Percentiles rank a stretch among this genome's conserved stretches.
These are phyloP conservation scores for Lathyrus sativus DNA, from an alignment of 306 rosid genomes.

Conservation along the genomic window DNA sequence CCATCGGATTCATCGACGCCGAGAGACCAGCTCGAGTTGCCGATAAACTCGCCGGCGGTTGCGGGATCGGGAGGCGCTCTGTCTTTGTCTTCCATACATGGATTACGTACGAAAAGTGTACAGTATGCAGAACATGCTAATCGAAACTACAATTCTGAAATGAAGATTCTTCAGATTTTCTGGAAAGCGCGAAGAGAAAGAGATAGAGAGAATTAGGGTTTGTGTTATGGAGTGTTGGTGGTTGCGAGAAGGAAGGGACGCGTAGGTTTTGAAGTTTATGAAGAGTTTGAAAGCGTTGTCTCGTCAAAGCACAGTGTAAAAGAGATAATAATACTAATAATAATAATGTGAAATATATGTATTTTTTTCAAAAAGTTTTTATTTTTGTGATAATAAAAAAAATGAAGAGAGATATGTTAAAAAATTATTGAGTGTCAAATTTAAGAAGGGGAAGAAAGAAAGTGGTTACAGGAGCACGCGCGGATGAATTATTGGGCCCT, in stretches of 20 bases:
- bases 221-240: constrained; percentile 35
- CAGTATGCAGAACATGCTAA: neutral
- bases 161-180: constrained; percentile 15
- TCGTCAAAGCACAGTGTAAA: constrained; percentile 48
- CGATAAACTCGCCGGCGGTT: constrained; percentile 44
- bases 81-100: constrained; percentile 52
- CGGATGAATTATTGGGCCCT: constrained; percentile 38
- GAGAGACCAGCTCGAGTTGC: constrained; percentile 58
- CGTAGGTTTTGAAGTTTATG: constrained; percentile 61
- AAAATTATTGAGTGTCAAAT: constrained; percentile 43
- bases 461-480: neutral
- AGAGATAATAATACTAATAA: neutral
- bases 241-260: constrained; percentile 64
- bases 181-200: constrained; percentile 21
- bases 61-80: constrained; percentile 46
- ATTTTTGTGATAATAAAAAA: constrained; percentile 2
- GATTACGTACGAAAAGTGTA: constrained; percentile 9
- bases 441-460: neutral
- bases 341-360: too few relatives aligned
- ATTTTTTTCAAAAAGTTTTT: neutral
- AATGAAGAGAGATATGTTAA: constrained; percentile 57
- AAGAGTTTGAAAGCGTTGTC: constrained; percentile 57
- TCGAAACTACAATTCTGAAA: neutral
- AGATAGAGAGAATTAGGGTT: constrained; percentile 58
- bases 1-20: constrained; percentile 45